Base-by-base conservation (phyloP, 495 filamentous ascomycete species). In the Trichocladium uniseriatum region DNA sequence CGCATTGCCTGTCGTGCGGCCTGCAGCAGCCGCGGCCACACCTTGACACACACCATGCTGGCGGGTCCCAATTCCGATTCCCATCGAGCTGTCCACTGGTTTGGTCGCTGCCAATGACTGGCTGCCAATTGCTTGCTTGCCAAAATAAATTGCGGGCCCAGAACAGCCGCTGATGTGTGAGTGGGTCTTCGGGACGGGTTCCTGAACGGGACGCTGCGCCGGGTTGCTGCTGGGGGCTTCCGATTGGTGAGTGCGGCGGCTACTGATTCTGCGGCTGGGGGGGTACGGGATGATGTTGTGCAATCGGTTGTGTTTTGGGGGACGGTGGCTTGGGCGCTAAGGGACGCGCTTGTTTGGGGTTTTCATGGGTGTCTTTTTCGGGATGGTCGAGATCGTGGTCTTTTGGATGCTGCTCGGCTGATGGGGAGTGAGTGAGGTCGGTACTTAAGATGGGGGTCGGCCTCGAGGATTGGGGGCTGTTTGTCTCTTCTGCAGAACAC, bases 331-430 rank as follows among this genome's bases (percentile, higher is more conserved):
- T 6, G 4, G 48, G 39, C 48, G 39, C 48, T 44, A 43, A 43
- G n/a, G 11, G 32, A 1, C 40, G 48, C 32, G 47, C 47, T 38
- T 43, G 48, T 43, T 44, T 50, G 48, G 36, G 31, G 15, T 43
- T 31, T 20, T 15, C 14, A 9, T 28, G 38, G 24, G 9, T 38
- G 39, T 22, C 15, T 31, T 29, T 38, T 20, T 37, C 15, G 48
- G 28, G 18, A 40, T 37, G 48, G 34, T 10, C 20, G 32, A 36
- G 39, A 31, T 32, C 8, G 24, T 27, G 24, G 24, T 8, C 24
- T n/a, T n/a, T n/a, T n/a, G n/a, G n/a, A n/a, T n/a, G n/a, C n/a
- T n/a, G n/a, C n/a, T n/a, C n/a, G n/a, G n/a, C n/a, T n/a, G n/a
- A n/a, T 22, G 2, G 6, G 35, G 6, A 7, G 10, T 22, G 19